Evolutionary conservation across 805 yeast genomes (phyloP), one percentile per base, ranked within the genome.

Genomic region (Teunomyces kruisii): DNA sequence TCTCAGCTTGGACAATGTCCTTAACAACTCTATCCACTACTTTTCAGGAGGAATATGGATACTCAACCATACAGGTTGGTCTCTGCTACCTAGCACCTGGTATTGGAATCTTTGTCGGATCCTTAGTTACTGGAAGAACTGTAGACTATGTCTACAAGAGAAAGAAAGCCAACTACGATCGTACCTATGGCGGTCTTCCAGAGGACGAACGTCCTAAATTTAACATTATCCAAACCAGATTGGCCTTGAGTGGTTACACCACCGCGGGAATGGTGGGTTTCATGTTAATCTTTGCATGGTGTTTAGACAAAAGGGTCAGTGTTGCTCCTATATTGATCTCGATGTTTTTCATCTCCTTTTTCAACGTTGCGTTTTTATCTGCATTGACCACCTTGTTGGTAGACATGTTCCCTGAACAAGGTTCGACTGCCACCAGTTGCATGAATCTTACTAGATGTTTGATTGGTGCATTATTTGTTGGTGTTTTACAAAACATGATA

Each of bases 71-170:
- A 36, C 72, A 80, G 37, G 80, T 87, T 30, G 96, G 96, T 6
- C 63, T 81, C 15, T 79, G 88, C 42, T 89, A 82, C 56, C 67
- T 89, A 31, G 86, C 96, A 3, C 81, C 84, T 17, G 96, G 96
- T 15, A 52, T 79, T 0, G 84, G 84, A 6, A 78, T 88, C 2
- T 58, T 86, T 9, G 22, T 71, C 0, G 87, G 91, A 13, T 78
- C 91, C 0, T 50, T 88, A 0, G 27, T 60, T 0, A 64, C 80
- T 2, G 96, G 96, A 0, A 67, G 70, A 50, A 33, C 79, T 2
- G 57, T 87, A 54, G 83, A 86, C 54, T 62, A 64, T 58, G 64
- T 70, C 47, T 86, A 84, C 58, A 61, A 61, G 13, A 37, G 37
- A 17, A 28, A 44, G 56, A 60, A 55, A 53, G 16, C 49, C 57